A percentile compares a stretch with the other conserved stretches of the same genome.
These are phyloP conservation scores for Rehmannia glutinosa DNA, from an alignment of 257 asterid genomes.

Conservation along the genomic window DNA sequence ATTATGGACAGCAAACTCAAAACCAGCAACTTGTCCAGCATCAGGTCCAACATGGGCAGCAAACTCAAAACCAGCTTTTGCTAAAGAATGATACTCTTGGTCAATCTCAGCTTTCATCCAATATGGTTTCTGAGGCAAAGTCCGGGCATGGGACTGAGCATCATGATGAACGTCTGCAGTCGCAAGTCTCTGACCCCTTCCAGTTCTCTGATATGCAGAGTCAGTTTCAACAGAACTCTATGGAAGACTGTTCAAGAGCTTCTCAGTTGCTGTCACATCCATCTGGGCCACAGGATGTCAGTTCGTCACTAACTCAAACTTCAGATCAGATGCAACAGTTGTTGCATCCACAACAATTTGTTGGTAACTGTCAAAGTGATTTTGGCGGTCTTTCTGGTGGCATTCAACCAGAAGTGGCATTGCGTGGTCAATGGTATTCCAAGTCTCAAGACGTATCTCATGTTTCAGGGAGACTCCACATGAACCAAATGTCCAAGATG, in stretches of 20 bases:
- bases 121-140: slow-evolving; percentile 42
- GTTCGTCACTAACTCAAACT: slow-evolving; percentile 45
- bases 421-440: slow-evolving; percentile 61
- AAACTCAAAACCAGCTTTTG: slow-evolving; percentile 55
- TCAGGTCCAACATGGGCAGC: slow-evolving; percentile 65
- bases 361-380: slow-evolving; percentile 49
- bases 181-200: slow-evolving; percentile 56
- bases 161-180: slow-evolving; percentile 42
- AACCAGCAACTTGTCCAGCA: slow-evolving; percentile 54
- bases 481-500: slow-evolving; percentile 52
- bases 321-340: slow-evolving; percentile 63
- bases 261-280: slow-evolving; percentile 50
- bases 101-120: slow-evolving; percentile 55
- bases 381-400: slow-evolving; percentile 37
- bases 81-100: slow-evolving; percentile 49
- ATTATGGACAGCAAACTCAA: too few relatives aligned
- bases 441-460: slow-evolving; percentile 59
- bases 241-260: slow-evolving; percentile 53
- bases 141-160: slow-evolving; percentile 44
- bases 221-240: slow-evolving; percentile 52
- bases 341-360: slow-evolving; percentile 44
- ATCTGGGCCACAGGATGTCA: slow-evolving; percentile 42
- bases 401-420: too few relatives aligned
- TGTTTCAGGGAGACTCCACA: slow-evolving; percentile 37
- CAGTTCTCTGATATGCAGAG: slow-evolving; percentile 58